phyloP scores from a whole-genome alignment of 78 protist genomes.

The Dictyostelium discoideum region DNA sequence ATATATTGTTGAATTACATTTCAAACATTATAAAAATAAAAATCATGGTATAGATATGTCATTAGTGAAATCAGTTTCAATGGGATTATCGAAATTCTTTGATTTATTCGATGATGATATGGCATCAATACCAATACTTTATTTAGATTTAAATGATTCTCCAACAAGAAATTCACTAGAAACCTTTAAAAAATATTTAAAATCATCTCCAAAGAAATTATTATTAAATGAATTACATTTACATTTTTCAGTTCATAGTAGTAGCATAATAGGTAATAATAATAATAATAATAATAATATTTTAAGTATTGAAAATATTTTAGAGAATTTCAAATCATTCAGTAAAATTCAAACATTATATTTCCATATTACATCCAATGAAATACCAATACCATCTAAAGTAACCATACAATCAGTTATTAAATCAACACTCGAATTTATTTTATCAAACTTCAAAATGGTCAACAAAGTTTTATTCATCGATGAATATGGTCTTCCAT shows the following conservation, averaged over 20 bases:
- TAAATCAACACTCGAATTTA: neutral
- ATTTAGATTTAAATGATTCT: neutral
- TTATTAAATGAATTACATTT: neutral
- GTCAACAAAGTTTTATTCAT: neutral
- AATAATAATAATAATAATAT: too few relatives aligned
- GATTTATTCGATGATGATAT: neutral
- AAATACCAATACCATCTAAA: neutral
- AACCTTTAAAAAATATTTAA: neutral
- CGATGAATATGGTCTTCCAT: neutral
- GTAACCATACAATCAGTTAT: neutral
- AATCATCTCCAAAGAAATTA: neutral
- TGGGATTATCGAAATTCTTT: neutral
- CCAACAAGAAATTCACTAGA: neutral
- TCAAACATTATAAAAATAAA: neutral
- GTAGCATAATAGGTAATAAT: too few relatives aligned
- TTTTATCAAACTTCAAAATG: neutral
- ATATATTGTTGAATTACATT: neutral
- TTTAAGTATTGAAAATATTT: neutral
- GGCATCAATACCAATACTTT: neutral
- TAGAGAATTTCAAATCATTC: neutral
- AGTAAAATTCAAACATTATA: neutral
- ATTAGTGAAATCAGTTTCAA: neutral
- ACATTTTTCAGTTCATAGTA: neutral
- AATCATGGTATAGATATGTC: neutral
- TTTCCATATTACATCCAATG: neutral